phyloP scores from a whole-genome alignment of 305 asterid species.

The Ajuga reptans region DNA sequence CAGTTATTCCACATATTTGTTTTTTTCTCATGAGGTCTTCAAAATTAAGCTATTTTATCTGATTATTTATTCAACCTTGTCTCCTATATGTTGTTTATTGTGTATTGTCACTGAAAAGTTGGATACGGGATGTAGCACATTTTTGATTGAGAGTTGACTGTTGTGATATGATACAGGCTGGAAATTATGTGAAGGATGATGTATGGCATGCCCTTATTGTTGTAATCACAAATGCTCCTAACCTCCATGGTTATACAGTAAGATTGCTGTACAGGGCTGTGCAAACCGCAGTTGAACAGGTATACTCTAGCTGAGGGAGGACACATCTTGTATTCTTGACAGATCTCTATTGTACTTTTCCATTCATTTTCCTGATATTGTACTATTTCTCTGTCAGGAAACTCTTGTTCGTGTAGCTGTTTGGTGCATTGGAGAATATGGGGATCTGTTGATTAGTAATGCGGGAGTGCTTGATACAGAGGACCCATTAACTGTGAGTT shows the following conservation, averaged over 20 bases:
- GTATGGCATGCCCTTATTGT: slow-evolving; percentile 96
- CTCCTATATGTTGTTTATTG: neutral
- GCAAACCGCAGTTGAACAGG: slow-evolving; percentile 72
- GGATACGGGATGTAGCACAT: neutral
- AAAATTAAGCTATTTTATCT: neutral
- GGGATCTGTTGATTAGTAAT: slow-evolving; percentile 71
- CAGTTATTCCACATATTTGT: neutral
- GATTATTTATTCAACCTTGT: slow-evolving; percentile 4
- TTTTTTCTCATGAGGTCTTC: neutral
- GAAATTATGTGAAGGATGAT: slow-evolving; percentile 86
- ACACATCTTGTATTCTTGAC: neutral
- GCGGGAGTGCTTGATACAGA: slow-evolving; percentile 71
- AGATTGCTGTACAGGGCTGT: slow-evolving; percentile 73
- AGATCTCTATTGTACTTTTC: neutral
- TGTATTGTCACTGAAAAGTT: slow-evolving; percentile 1
- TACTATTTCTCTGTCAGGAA: slow-evolving; percentile 47
- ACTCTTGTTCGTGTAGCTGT: slow-evolving; percentile 87
- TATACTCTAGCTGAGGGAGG: slow-evolving; percentile 25
- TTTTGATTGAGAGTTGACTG: slow-evolving; percentile 12
- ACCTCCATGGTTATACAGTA: slow-evolving; percentile 89
- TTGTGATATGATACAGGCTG: slow-evolving; percentile 56
- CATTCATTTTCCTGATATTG: slow-evolving; percentile 15
- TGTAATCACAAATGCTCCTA: slow-evolving; percentile 75
- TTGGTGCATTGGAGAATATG: slow-evolving; percentile 99
- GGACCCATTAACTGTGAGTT: slow-evolving; percentile 85